Evolutionary conservation across 352 stramenopile species (phyloP).

Genomic region (Chrysophaeum taylorii): DNA sequence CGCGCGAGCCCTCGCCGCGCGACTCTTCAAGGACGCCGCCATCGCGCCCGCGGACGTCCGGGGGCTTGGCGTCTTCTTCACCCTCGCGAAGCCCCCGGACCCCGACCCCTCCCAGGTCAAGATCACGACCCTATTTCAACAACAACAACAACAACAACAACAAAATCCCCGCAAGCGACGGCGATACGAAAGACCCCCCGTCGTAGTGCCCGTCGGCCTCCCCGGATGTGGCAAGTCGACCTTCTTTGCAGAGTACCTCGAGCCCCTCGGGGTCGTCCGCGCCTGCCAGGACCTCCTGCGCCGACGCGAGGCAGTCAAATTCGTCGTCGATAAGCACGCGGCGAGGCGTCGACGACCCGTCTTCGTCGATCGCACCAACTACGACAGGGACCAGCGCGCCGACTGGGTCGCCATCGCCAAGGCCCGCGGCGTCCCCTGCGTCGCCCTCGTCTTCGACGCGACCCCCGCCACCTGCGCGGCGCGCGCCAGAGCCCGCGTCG

Average conservation of each 20-base stretch:
- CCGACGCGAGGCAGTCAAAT: not conserved
- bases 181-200: not conserved
- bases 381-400: not conserved
- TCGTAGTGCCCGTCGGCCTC: slow-evolving; percentile 5
- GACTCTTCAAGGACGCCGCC: not conserved
- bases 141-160: not conserved
- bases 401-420: not conserved
- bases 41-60: not conserved
- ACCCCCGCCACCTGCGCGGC: not conserved
- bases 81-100: not conserved
- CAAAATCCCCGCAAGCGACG: not conserved
- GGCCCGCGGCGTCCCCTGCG: not conserved
- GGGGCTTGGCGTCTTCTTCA: not conserved
- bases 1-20: not conserved
- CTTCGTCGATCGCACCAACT: not conserved
- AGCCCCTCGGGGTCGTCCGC: not conserved
- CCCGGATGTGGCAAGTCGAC: slow-evolving; percentile 6
- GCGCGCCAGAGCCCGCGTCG: not conserved
- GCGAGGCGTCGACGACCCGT: not conserved
- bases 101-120: not conserved
- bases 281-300: slow-evolving; percentile 3
- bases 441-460: not conserved
- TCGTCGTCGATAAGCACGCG: not conserved
- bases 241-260: not conserved
- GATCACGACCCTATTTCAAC: not conserved